Percentiles rank a stretch among this genome's conserved stretches.
These are phyloP conservation scores for Leccinum proliferum DNA, from an alignment of 1,284 basidiomycete species.

Conservation along the genomic window DNA sequence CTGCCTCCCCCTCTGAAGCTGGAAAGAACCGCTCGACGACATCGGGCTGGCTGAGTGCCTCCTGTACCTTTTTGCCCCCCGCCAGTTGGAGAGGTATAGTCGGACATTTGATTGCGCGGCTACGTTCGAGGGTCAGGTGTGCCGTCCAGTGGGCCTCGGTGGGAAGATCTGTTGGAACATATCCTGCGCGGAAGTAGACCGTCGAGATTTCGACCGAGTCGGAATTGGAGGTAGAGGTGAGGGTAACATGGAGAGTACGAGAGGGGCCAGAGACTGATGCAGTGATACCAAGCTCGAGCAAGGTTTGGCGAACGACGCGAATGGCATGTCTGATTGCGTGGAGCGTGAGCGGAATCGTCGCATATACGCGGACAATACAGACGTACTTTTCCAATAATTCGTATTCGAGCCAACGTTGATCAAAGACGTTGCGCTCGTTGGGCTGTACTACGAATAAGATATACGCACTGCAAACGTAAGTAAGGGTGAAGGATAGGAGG, in stretches of 20 bases:
- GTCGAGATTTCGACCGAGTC: conserved; percentile 67
- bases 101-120: conserved; percentile 90
- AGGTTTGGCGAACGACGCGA: conserved; percentile 68
- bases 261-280: conserved; percentile 44
- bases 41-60: conserved; percentile 75
- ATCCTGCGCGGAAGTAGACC: conserved; percentile 87
- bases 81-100: conserved; percentile 89
- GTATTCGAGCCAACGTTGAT: conserved; percentile 89
- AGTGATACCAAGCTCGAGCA: conserved; percentile 56
- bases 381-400: conserved; percentile 70
- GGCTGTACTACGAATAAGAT: conserved; percentile 90
- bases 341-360: neutral
- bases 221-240: conserved; percentile 19
- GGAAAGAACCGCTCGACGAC: conserved; percentile 70
- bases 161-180: conserved; percentile 81
- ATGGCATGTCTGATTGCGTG: conserved; percentile 58
- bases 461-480: conserved; percentile 41
- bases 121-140: conserved; percentile 74
- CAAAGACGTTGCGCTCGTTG: conserved; percentile 93
- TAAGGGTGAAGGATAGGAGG: neutral
- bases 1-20: conserved; percentile 42
- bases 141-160: conserved; percentile 58
- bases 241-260: conserved; percentile 33
- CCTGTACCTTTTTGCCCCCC: conserved; percentile 95
- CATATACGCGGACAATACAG: neutral